Base-by-base conservation (phyloP, 768 basidiomycete species). In the Cyclocybe cylindracea region DNA sequence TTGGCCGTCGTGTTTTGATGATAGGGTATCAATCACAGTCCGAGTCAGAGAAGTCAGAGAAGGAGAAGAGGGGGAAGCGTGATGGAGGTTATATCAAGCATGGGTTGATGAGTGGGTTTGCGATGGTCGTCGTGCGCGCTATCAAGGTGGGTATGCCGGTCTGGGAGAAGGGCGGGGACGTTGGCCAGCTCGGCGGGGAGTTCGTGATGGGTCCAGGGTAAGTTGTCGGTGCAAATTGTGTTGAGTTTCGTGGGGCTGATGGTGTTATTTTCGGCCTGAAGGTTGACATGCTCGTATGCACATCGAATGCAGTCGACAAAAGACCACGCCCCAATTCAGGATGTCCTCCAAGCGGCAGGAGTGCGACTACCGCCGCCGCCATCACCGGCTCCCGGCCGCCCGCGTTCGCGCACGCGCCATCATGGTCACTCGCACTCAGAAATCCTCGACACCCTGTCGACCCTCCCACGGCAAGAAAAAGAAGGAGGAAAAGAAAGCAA, bases 131-230 rank as follows among this genome's bases (percentile, higher is more conserved):
- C 34, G 69, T 79, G 53, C 83, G 86, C 54, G 86, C 87, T 2
- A 62, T 93, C 44, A 82, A 82, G 51, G 81, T 84, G 24, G 83
- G 85, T 19, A 87, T 95, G 86, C 90, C 91, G 0, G 74, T 91
- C 10, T 89, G 88, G 84, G 86, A 86, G 71, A 83, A 81, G 53
- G 87, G 86, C 2, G 92, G 92, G 0, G 85, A 93, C 60, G 66
- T 85, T 39, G 69, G 78, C 38, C 91, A 95, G 68, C 75, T 96
- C 14, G 94, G 94, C 8, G 95, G 94, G 18, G 95, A 98, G 72
- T 95, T 96, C 63, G 79, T 77, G 7, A 68, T 75, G 54, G 78
- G 74, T 16, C 75, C 71, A 44, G 76, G 76, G 76, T 78, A 44
- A 51, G 75, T 62, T 48, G 31, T 44, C 39, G 16, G 24, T 24